Base-by-base conservation (phyloP, 2,329 filamentous ascomycete species). In the Paradendryphiella salina region DNA sequence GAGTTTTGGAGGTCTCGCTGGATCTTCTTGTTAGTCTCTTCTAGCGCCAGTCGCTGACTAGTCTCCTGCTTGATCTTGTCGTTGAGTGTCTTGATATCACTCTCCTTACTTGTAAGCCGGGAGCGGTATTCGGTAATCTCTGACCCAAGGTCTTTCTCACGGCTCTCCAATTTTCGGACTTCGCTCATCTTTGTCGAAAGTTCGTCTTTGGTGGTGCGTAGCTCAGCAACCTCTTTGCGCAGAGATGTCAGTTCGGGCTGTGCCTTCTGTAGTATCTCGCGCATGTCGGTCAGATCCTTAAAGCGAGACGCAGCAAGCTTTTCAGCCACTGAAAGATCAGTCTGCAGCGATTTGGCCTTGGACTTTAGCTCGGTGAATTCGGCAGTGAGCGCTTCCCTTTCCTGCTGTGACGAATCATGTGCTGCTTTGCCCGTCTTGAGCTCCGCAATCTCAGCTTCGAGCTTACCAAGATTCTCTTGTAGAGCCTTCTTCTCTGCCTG, bases 231-330 rank as follows among this genome's bases (percentile, higher is more conserved):
- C 63, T 97, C 92, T 40, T 86, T 84, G 6, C 90, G 85, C 15
- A 97, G 79, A 36, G 78, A 86, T 69, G 87, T 88, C 18, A 97
- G 77, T 73, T 99, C 93, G 0, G 90, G 88, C 66, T 96, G 92
- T 0, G 88, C 83, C 70, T 94, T 95, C 59, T 91, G 86, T 23
- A 96, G 74, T 2, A 92, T 79, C 54, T 93, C 88, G 15, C 87
- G 83, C 37, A 96, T 77, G 21, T 96, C 89, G 0, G 86, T 86
- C 1, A 96, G 77, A 52, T 97, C 92, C 71, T 91, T 96, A 77
- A 91, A 97, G 23, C 94, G 82, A 13, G 84, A 87, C 54, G 95
- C 87, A 0, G 94, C 90, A 10, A 97, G 81, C 72, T 95, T 85
- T 69, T 96, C 86, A 0, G 92, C 88, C 2, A 91, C 91, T 1